phyloP scores from a whole-genome alignment of 495 filamentous ascomycete species.

The Penicillium silybi region DNA sequence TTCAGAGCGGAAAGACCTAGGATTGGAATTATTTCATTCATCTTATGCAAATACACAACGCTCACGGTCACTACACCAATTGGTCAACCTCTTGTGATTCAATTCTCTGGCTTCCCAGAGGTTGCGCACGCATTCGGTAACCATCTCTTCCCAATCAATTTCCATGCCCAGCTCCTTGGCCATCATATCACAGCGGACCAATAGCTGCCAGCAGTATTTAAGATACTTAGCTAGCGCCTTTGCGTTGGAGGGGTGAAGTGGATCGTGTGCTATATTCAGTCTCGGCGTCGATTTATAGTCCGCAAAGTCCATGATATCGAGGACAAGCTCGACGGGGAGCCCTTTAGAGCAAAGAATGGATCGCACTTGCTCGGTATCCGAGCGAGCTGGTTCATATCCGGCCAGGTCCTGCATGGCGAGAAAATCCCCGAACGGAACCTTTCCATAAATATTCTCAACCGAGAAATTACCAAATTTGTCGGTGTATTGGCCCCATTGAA shows the following conservation, averaged over 20 bases:
- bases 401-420: conserved; percentile 1
- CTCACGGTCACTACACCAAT: neutral
- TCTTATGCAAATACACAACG: neutral
- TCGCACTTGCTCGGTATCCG: neutral
- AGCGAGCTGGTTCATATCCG: neutral
- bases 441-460: neutral
- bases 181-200: conserved; percentile 23
- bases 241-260: conserved; percentile 17
- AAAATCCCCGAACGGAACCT: conserved; percentile 8
- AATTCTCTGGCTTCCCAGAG: neutral
- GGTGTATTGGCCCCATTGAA: neutral
- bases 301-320: conserved; percentile 12
- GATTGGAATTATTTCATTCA: neutral
- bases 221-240: conserved; percentile 10
- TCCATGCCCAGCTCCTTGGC: conserved; percentile 10
- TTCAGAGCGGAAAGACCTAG: no score
- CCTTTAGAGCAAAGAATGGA: conserved; percentile 4
- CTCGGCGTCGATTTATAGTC: conserved; percentile 3
- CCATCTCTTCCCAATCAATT: neutral
- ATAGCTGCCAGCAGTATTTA: conserved; percentile 17
- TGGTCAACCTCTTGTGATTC: neutral
- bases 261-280: conserved; percentile 14
- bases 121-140: neutral
- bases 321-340: conserved; percentile 13
- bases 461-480: neutral